These are phyloP conservation scores for Petunia secreta DNA, from an alignment of 257 asterid species.

Conservation along the genomic window DNA sequence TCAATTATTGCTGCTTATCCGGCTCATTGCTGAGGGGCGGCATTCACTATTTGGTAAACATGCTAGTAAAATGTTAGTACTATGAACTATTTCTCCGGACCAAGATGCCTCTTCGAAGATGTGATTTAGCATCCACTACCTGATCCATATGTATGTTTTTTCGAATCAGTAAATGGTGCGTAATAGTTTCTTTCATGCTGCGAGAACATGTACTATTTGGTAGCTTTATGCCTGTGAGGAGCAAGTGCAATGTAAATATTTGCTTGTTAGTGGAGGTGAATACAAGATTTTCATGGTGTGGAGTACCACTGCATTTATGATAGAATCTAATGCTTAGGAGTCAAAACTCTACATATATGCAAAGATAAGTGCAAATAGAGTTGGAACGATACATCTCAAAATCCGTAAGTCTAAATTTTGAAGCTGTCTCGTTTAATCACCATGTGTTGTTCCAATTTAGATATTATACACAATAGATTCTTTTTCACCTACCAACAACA, in stretches of 20 bases:
- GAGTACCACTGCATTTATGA: not conserved
- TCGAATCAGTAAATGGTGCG: not conserved
- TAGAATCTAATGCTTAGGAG: no score
- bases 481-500: no score
- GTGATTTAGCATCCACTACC: not conserved
- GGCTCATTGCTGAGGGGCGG: constrained; percentile 77
- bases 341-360: no score
- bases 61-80: constrained; percentile 62
- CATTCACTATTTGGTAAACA: constrained; percentile 73
- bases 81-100: constrained; percentile 21
- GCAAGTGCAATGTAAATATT: constrained; percentile 22
- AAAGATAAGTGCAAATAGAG: no score
- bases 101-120: constrained; percentile 17
- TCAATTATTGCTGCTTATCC: not conserved
- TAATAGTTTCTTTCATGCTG: not conserved
- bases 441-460: no score
- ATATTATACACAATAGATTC: no score
- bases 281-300: not conserved
- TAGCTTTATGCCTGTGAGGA: constrained; percentile 19
- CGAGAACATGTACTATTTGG: not conserved
- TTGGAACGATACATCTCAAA: no score
- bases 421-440: no score
- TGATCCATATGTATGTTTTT: not conserved
- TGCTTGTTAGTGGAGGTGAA: not conserved
- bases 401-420: no score